These are phyloP conservation scores for Neurospora sp. DNA, from an alignment of 2,329 filamentous ascomycete genomes.

Conservation along the genomic window DNA sequence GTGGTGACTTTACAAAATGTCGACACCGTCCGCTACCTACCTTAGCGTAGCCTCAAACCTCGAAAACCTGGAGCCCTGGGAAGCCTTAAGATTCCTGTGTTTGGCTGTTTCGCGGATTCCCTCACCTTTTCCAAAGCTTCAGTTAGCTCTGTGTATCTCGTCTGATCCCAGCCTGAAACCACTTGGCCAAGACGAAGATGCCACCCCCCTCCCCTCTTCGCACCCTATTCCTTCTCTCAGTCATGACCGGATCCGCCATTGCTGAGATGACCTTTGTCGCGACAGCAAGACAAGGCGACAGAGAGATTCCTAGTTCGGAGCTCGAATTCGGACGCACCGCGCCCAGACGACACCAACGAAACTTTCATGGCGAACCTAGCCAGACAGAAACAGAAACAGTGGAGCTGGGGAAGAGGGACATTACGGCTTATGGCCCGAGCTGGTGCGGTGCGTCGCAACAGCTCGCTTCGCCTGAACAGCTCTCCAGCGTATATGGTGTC, in stretches of 20 bases:
- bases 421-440: slow-evolving; percentile 17
- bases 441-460: slow-evolving; percentile 21
- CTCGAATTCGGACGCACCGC: slow-evolving; percentile 10
- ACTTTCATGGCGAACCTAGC: neutral
- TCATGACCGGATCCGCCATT: slow-evolving; percentile 6
- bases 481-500: slow-evolving; percentile 17
- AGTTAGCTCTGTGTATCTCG: neutral
- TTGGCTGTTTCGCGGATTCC: neutral
- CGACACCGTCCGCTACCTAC: neutral
- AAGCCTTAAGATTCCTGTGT: neutral
- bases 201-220: neutral
- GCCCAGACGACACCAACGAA: neutral
- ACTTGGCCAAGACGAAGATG: neutral
- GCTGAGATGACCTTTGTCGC: slow-evolving; percentile 14
- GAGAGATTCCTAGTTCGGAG: slow-evolving; percentile 8
- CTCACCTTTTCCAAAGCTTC: neutral
- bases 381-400: neutral
- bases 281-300: slow-evolving; percentile 9
- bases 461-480: slow-evolving; percentile 7
- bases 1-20: neutral
- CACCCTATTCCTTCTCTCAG: neutral
- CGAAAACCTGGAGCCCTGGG: neutral
- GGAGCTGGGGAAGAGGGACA: slow-evolving; percentile 4
- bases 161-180: neutral
- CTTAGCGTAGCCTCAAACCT: neutral